phyloP scores from a whole-genome alignment of 2,329 filamentous ascomycete genomes.

The Alternaria ethzedia region DNA sequence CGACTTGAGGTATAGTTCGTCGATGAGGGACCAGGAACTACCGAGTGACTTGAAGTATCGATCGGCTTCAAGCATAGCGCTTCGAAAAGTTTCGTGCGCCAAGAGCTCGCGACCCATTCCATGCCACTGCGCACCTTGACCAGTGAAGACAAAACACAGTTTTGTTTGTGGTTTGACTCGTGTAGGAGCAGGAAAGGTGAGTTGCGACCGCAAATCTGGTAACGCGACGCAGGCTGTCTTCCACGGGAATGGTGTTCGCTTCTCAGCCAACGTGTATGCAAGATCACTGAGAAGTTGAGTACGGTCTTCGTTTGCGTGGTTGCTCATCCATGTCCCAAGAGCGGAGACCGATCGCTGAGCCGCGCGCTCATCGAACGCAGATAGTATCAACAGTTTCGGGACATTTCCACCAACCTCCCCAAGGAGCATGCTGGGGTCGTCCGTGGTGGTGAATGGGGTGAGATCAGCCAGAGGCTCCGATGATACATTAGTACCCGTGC shows the following conservation, averaged over 20 bases:
- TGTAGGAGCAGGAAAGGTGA: conserved; percentile 5
- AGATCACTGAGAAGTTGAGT: conserved; percentile 5
- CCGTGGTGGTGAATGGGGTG: background rate
- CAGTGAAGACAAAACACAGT: conserved; percentile 34
- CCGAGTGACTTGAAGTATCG: conserved; percentile 17
- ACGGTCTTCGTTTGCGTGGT: background rate
- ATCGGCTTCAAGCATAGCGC: conserved; percentile 15
- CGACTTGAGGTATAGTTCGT: conserved; percentile 14
- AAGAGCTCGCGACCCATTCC: conserved; percentile 34
- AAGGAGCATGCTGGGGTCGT: background rate
- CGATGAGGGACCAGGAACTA: conserved; percentile 20
- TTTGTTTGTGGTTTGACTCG: background rate
- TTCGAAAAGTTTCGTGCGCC: conserved; percentile 14
- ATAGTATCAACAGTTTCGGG: conserved; percentile 4
- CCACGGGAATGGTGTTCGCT: conserved; percentile 16
- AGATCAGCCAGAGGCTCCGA: background rate
- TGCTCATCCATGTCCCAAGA: conserved; percentile 3
- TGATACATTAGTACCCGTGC: background rate
- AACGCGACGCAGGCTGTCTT: conserved; percentile 3
- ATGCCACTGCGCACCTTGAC: conserved; percentile 40
- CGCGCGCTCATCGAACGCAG: conserved; percentile 15
- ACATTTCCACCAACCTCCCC: background rate
- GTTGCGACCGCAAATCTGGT: background rate
- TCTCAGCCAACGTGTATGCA: conserved; percentile 14
- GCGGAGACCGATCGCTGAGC: background rate